Conservation (phyloP, 129 eudicot species). For the Lactuca sativa region DNA sequence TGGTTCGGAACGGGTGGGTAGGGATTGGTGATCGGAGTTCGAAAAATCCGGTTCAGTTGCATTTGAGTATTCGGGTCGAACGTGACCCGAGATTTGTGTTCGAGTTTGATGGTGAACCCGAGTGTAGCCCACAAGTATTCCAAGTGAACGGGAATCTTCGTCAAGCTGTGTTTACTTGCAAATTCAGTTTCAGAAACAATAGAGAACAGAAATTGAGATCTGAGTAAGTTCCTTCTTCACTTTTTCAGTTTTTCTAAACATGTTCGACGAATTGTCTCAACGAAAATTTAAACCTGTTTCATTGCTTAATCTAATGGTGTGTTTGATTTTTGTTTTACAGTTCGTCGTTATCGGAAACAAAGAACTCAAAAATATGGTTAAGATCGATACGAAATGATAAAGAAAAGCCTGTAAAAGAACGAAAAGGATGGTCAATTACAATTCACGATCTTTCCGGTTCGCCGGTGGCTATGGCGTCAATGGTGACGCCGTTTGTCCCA, state of each 20-base stretch:
- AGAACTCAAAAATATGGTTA: conserved; percentile 60
- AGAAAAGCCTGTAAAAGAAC: conserved; percentile 55
- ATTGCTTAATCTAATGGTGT: not conserved
- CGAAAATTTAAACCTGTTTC: not conserved
- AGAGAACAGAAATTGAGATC: conserved; percentile 65
- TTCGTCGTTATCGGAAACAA: conserved; percentile 59
- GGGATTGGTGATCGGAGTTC: conserved; percentile 38
- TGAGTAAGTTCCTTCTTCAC: conserved; percentile 44
- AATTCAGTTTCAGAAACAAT: conserved; percentile 61
- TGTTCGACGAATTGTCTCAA: conserved; percentile 25
- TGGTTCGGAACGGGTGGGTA: conserved; percentile 72
- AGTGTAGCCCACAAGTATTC: conserved; percentile 93
- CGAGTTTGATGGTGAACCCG: conserved; percentile 88
- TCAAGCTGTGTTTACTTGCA: conserved; percentile 95
- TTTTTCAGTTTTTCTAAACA: not conserved
- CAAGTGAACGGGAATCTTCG: conserved; percentile 87
- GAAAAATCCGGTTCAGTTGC: conserved; percentile 31
- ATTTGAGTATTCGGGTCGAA: conserved; percentile 64
- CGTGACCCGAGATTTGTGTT: conserved; percentile 92
- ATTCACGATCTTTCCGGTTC: conserved; percentile 94
- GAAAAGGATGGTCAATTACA: conserved; percentile 96
- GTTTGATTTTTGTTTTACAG: conserved; percentile 34
- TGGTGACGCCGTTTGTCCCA: conserved; percentile 96
- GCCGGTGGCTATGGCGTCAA: conserved; percentile 94
- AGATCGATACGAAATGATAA: conserved; percentile 36